phyloP scores from a whole-genome alignment of 2,329 filamentous ascomycete genomes.

The Fusarium sp. region DNA sequence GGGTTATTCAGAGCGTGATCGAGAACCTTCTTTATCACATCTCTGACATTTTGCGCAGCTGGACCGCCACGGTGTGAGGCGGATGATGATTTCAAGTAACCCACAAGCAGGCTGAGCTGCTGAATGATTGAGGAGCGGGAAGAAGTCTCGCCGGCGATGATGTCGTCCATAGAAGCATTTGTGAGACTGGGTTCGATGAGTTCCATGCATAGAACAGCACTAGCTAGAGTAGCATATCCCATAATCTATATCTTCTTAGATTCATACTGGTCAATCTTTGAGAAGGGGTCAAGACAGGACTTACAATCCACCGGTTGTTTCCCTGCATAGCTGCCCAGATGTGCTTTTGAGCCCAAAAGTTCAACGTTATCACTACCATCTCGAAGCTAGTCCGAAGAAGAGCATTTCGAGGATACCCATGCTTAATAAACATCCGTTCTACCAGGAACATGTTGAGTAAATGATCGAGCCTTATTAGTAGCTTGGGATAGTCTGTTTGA shows the following conservation, averaged over 20 bases:
- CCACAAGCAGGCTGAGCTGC: neutral
- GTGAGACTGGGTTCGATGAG: neutral
- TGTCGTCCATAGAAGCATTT: fast-evolving
- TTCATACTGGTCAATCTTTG: too few relatives aligned
- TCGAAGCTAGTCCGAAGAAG: neutral
- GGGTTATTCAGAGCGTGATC: neutral
- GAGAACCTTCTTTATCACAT: conserved; percentile 1
- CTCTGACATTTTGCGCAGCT: neutral
- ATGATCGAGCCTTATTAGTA: neutral
- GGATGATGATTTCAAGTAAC: neutral
- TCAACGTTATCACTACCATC: neutral
- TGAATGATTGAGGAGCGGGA: conserved; percentile 4
- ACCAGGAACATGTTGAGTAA: neutral
- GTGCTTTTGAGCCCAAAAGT: neutral
- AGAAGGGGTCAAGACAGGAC: neutral
- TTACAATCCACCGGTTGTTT: neutral
- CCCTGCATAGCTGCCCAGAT: neutral
- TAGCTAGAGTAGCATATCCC: conserved; percentile 1
- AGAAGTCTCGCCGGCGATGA: neutral
- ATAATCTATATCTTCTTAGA: too few relatives aligned
- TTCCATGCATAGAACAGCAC: neutral
- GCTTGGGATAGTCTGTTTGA: neutral
- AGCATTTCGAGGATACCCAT: neutral
- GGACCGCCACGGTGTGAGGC: neutral
- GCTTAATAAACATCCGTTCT: neutral